Evolutionary conservation across 176 grass and related monocot species (phyloP).

Genomic region (Neostapfia colusana): DNA sequence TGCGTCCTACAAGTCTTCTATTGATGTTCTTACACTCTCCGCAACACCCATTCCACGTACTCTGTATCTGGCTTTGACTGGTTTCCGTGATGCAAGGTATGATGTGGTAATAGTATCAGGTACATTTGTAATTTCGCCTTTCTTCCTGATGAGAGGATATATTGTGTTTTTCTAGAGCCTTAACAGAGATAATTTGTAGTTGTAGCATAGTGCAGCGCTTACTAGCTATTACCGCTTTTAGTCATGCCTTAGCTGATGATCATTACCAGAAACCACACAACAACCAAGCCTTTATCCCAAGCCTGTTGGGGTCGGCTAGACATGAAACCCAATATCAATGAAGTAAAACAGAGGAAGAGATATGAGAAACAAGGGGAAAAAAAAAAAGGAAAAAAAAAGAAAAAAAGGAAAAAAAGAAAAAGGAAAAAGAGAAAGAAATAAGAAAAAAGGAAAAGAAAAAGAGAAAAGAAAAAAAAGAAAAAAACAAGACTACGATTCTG

Average conservation of each 20-base stretch:
- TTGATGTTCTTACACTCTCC: constrained; percentile 95
- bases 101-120: constrained; percentile 15
- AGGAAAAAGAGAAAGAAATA: too few species aligned
- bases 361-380: too few species aligned
- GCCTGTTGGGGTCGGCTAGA: too few species aligned
- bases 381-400: too few species aligned
- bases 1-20: constrained; percentile 87
- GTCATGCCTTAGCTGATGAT: background rate
- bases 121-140: background rate
- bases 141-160: constrained; percentile 10
- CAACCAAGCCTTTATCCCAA: too few species aligned
- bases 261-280: constrained; percentile 1
- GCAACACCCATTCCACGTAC: constrained; percentile 98
- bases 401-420: too few species aligned
- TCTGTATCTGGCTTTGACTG: constrained; percentile 92
- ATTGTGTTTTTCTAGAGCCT: background rate
- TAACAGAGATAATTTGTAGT: constrained; percentile 23
- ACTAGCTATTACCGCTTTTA: background rate
- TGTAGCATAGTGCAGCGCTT: background rate
- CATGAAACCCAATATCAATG: too few species aligned
- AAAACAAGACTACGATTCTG: too few species aligned
- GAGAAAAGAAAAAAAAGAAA: too few species aligned
- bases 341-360: too few species aligned
- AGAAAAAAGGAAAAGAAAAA: too few species aligned
- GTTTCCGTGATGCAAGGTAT: constrained; percentile 97